phyloP scores from a whole-genome alignment of 2,329 filamentous ascomycete species.

The Eurotiales sp. region DNA sequence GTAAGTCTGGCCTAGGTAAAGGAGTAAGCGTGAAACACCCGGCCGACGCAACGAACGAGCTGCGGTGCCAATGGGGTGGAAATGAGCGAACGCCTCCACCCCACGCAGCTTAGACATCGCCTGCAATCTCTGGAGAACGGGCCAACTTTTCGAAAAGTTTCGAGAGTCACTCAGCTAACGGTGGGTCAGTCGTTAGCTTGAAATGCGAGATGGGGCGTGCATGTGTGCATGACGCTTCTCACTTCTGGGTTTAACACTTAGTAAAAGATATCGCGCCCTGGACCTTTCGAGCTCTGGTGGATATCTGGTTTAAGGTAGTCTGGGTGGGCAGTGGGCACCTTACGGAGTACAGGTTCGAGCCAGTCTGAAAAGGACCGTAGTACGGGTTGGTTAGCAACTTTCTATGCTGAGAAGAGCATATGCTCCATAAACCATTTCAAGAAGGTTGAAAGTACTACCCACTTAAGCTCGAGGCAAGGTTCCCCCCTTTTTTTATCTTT shows the following conservation, averaged over 20 bases:
- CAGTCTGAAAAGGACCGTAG: slow-evolving; percentile 6
- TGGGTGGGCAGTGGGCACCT: neutral
- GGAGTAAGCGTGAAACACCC: slow-evolving; percentile 6
- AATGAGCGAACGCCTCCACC: slow-evolving; percentile 9
- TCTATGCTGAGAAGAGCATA: slow-evolving; percentile 1
- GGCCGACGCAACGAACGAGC: neutral
- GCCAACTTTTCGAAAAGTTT: slow-evolving; percentile 5
- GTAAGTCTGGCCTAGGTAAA: neutral
- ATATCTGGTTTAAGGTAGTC: slow-evolving; percentile 1
- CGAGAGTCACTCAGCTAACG: slow-evolving; percentile 5
- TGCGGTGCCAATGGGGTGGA: slow-evolving; percentile 7
- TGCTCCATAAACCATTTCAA: neutral
- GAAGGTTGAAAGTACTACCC: neutral
- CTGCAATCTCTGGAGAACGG: slow-evolving; percentile 5
- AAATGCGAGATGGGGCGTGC: slow-evolving; percentile 5
- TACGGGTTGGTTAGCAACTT: slow-evolving; percentile 5
- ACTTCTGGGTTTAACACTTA: neutral
- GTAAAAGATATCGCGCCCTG: neutral
- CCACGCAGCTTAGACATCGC: slow-evolving; percentile 8
- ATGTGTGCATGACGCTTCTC: neutral
- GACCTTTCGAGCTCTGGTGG: slow-evolving; percentile 12
- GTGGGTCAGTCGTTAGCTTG: slow-evolving; percentile 4
- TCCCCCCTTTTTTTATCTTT: slow-evolving; percentile 8
- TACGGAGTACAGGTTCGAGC: slow-evolving; percentile 6
- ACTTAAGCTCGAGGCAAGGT: slow-evolving; percentile 3